Evolutionary conservation across 192 early-diverging fungal species (phyloP).

Genomic region (Thamnidium elegans): DNA sequence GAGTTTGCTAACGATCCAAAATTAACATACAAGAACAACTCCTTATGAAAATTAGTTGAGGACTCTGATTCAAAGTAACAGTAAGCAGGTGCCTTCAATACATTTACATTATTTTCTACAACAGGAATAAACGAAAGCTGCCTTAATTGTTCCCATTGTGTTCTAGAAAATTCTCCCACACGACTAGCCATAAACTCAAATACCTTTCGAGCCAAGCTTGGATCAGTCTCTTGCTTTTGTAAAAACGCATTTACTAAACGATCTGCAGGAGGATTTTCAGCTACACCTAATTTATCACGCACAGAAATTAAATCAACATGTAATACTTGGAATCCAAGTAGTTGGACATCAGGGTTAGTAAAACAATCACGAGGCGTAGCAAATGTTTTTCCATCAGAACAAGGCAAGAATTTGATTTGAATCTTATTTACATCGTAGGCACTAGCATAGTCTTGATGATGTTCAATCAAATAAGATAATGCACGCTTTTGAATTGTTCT

Average conservation of each 20-base stretch:
- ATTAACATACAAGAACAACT: slow-evolving; percentile 59
- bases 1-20: slow-evolving; percentile 71
- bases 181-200: slow-evolving; percentile 70
- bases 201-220: slow-evolving; percentile 43
- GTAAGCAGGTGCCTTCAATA: slow-evolving; percentile 40
- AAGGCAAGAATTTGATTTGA: slow-evolving; percentile 62
- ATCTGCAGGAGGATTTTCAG: slow-evolving; percentile 50
- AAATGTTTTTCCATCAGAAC: slow-evolving; percentile 36
- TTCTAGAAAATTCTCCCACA: slow-evolving; percentile 53
- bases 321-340: slow-evolving; percentile 69
- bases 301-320: slow-evolving; percentile 46
- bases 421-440: slow-evolving; percentile 50
- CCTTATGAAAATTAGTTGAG: slow-evolving; percentile 40
- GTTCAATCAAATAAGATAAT: slow-evolving; percentile 68
- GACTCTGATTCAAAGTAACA: slow-evolving; percentile 56
- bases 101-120: slow-evolving; percentile 37
- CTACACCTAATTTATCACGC: slow-evolving; percentile 64
- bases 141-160: slow-evolving; percentile 55
- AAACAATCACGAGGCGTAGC: slow-evolving; percentile 63
- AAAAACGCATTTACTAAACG: slow-evolving; percentile 40
- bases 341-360: slow-evolving; percentile 50
- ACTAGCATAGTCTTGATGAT: slow-evolving; percentile 54
- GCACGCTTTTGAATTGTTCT: slow-evolving; percentile 44
- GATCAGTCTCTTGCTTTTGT: slow-evolving; percentile 23
- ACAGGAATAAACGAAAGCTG: slow-evolving; percentile 66